Conservation (phyloP, 768 basidiomycete species). For the Amyloporia xantha region DNA sequence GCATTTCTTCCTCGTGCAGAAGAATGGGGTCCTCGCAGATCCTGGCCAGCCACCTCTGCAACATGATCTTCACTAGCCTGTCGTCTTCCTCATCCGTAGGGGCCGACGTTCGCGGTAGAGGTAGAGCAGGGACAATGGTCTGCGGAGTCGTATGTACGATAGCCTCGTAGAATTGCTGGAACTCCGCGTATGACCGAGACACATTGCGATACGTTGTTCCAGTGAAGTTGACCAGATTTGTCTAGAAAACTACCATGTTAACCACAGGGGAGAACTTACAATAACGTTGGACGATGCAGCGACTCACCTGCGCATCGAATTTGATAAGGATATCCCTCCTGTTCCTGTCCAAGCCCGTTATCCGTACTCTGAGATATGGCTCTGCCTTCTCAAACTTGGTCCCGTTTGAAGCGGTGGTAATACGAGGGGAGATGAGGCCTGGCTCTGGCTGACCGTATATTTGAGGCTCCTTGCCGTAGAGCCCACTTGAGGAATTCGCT, state of each 20-base stretch:
- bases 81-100: conserved; percentile 99
- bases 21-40: conserved; percentile 91
- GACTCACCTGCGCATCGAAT: conserved; percentile 86
- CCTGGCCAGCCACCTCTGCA: conserved; percentile 91
- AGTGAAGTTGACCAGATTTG: conserved; percentile 88
- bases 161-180: conserved; percentile 89
- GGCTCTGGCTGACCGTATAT: conserved; percentile 84
- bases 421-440: conserved; percentile 73
- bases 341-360: conserved; percentile 91
- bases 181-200: conserved; percentile 91
- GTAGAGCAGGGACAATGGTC: conserved; percentile 92
- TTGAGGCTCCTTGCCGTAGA: conserved; percentile 75
- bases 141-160: conserved; percentile 89
- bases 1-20: conserved; percentile 84
- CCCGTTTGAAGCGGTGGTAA: conserved; percentile 62
- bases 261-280: neutral
- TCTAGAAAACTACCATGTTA: conserved; percentile 61
- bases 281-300: too few species aligned
- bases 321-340: conserved; percentile 89
- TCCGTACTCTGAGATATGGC: conserved; percentile 83
- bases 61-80: conserved; percentile 86
- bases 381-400: conserved; percentile 66
- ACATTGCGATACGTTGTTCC: conserved; percentile 89
- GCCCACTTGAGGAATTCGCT: conserved; percentile 46
- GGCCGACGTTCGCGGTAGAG: conserved; percentile 93